Conservation (phyloP, 345 rosid species). For the Zanthoxylum bungeanum region DNA sequence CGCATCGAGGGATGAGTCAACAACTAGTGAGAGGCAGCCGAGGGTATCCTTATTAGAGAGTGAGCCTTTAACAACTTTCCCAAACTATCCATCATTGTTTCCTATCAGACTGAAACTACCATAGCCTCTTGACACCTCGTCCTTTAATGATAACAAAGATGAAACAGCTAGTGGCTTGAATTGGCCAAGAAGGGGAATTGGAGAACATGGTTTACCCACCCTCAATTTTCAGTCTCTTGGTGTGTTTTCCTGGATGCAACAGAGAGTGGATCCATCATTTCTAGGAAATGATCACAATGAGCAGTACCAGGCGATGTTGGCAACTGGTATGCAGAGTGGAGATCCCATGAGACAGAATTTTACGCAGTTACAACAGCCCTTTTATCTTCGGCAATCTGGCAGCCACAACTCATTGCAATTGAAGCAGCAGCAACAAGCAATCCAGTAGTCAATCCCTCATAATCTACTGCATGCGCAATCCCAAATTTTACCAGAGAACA, state of each 20-base stretch:
- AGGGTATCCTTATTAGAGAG: slow-evolving; percentile 77
- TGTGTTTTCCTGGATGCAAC: slow-evolving; percentile 71
- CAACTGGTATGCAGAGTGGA: slow-evolving; percentile 53
- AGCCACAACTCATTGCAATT: slow-evolving; percentile 45
- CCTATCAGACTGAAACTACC: slow-evolving; percentile 72
- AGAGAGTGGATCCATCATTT: slow-evolving; percentile 51
- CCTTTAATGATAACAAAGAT: slow-evolving; percentile 51
- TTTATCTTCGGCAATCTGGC: slow-evolving; percentile 56
- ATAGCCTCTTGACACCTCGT: slow-evolving; percentile 64
- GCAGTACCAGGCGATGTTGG: slow-evolving; percentile 64
- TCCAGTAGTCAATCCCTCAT: slow-evolving; percentile 40
- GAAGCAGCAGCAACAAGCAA: slow-evolving; percentile 42
- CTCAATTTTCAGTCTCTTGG: slow-evolving; percentile 54
- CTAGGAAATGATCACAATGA: slow-evolving; percentile 54
- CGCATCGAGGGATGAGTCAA: slow-evolving; percentile 89
- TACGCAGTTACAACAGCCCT: slow-evolving; percentile 59
- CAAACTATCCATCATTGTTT: slow-evolving; percentile 82
- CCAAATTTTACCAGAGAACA: slow-evolving; percentile 43
- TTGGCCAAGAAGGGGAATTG: slow-evolving; percentile 63
- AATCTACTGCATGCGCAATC: slow-evolving; percentile 43
- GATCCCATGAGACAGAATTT: slow-evolving; percentile 59
- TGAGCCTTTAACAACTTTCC: slow-evolving; percentile 75
- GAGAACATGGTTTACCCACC: slow-evolving; percentile 59
- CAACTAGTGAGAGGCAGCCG: slow-evolving; percentile 78
- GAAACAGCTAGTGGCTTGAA: slow-evolving; percentile 47